Percentiles rank a stretch among this genome's conserved stretches.
Conservation (phyloP, 768 basidiomycete genomes). For the Suillus luteus region DNA sequence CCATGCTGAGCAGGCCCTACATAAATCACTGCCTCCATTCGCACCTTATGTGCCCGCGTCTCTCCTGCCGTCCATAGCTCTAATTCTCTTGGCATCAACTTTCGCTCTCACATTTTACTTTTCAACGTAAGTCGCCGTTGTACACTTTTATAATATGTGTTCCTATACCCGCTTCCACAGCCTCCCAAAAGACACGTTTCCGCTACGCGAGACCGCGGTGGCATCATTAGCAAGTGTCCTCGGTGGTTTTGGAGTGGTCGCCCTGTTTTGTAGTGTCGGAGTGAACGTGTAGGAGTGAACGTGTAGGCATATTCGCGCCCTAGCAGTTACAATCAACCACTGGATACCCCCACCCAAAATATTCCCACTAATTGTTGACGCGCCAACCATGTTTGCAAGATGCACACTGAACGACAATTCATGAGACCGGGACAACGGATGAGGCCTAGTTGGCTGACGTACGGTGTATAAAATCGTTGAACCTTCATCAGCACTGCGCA, state of each 20-base stretch:
- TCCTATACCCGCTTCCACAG: constrained; percentile 41
- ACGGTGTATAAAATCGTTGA: constrained; percentile 95
- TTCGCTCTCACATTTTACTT: constrained; percentile 91
- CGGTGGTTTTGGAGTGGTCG: constrained; percentile 87
- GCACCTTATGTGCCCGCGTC: constrained; percentile 65
- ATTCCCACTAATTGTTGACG: constrained; percentile 61
- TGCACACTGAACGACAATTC: constrained; percentile 52
- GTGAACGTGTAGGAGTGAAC: constrained; percentile 84
- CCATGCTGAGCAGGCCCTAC: constrained; percentile 50
- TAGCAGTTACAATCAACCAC: neutral
- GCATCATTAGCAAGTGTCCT: constrained; percentile 75
- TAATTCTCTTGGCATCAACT: constrained; percentile 69
- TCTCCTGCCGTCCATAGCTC: constrained; percentile 73
- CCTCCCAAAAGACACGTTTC: constrained; percentile 71
- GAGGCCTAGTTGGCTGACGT: constrained; percentile 31
- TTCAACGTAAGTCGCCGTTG: constrained; percentile 61
- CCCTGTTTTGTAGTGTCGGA: constrained; percentile 83
- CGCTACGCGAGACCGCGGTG: constrained; percentile 66
- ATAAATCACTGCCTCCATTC: constrained; percentile 70
- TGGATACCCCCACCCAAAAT: neutral
- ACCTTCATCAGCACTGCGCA: constrained; percentile 92
- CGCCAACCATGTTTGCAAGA: constrained; percentile 82
- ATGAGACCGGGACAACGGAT: neutral
- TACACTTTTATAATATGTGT: constrained; percentile 8
- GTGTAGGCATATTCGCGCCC: constrained; percentile 46